phyloP scores from a whole-genome alignment of 2,329 filamentous ascomycete genomes.

The Dothistroma septosporum region DNA sequence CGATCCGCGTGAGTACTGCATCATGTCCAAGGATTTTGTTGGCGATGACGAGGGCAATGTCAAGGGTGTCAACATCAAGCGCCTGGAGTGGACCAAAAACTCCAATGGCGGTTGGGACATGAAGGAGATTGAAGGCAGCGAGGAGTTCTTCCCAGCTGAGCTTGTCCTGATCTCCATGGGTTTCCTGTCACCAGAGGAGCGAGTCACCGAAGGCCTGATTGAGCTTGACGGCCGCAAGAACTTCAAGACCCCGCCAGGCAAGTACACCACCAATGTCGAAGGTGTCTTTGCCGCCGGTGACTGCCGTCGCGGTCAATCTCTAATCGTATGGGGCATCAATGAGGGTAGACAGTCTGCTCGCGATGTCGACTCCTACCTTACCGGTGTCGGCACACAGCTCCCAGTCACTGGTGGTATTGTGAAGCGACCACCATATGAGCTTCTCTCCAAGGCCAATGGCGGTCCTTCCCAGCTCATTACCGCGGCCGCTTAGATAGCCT shows the following conservation, averaged over 20 bases:
- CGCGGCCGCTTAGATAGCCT: slow-evolving; percentile 23
- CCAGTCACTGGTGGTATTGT: slow-evolving; percentile 92
- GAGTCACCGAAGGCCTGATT: slow-evolving; percentile 78
- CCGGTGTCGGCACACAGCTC: slow-evolving; percentile 67
- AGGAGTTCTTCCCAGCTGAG: slow-evolving; percentile 95
- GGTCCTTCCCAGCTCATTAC: slow-evolving; percentile 37
- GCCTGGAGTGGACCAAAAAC: slow-evolving; percentile 93
- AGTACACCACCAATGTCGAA: slow-evolving; percentile 81
- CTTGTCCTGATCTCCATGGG: slow-evolving; percentile 94
- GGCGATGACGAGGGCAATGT: slow-evolving; percentile 82
- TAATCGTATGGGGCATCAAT: slow-evolving; percentile 99
- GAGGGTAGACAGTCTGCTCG: slow-evolving; percentile 90
- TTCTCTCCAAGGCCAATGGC: slow-evolving; percentile 48
- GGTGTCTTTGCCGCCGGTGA: slow-evolving; percentile 94
- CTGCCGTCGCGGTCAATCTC: slow-evolving; percentile 87
- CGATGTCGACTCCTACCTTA: slow-evolving; percentile 85
- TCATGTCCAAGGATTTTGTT: slow-evolving; percentile 97
- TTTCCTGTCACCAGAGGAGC: slow-evolving; percentile 89
- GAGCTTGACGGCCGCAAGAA: slow-evolving; percentile 93
- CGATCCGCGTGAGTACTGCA: slow-evolving; percentile 93
- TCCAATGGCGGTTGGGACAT: slow-evolving; percentile 92
- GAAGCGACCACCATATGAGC: slow-evolving; percentile 72
- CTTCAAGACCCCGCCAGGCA: slow-evolving; percentile 84
- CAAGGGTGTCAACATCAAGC: slow-evolving; percentile 92
- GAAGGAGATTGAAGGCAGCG: slow-evolving; percentile 90